A percentile compares a stretch with the other conserved stretches of the same genome.
Evolutionary conservation across 2,329 filamentous ascomycete genomes (phyloP).

Genomic region (Diplodia corticola): DNA sequence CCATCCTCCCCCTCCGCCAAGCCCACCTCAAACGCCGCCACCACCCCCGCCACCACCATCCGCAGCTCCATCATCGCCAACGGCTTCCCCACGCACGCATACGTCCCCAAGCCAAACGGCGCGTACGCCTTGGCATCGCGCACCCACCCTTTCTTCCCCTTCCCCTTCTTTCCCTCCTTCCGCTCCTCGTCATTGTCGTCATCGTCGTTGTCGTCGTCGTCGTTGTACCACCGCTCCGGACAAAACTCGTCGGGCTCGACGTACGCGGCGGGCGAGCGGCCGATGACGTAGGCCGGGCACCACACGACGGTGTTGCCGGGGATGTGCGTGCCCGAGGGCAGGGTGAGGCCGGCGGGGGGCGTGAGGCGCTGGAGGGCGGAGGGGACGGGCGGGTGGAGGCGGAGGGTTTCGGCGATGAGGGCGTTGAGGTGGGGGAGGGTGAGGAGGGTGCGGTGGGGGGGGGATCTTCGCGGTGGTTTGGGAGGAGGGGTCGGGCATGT

Average conservation of each 20-base stretch:
- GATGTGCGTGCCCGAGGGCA: constrained; percentile 30
- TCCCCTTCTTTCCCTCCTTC: too few species aligned
- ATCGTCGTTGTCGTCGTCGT: too few species aligned
- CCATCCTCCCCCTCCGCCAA: constrained; percentile 9
- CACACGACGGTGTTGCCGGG: constrained; percentile 33
- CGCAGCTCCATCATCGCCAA: constrained; percentile 21
- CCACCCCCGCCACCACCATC: constrained; percentile 60
- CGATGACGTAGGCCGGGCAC: constrained; percentile 26
- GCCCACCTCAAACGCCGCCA: constrained; percentile 62
- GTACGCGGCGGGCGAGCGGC: constrained; percentile 10
- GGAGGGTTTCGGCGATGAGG: constrained; percentile 46
- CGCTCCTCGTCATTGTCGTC: too few species aligned
- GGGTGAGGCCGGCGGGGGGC: constrained; percentile 29
- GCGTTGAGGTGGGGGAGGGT: constrained; percentile 40
- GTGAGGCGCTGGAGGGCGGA: constrained; percentile 41
- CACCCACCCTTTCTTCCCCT: constrained; percentile 29
- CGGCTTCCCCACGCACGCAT: neutral
- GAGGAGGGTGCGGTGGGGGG: constrained; percentile 25
- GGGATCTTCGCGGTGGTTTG: too few species aligned
- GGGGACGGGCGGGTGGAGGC: constrained; percentile 45
- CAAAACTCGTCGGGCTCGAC: neutral
- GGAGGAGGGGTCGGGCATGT: neutral
- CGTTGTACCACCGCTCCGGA: constrained; percentile 15
- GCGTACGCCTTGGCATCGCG: constrained; percentile 28
- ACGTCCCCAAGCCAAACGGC: neutral